Evolutionary conservation across 139 green algal genomes (phyloP), one percentile per base, ranked within the genome.

Genomic region (Ettlia oleoabundans): DNA sequence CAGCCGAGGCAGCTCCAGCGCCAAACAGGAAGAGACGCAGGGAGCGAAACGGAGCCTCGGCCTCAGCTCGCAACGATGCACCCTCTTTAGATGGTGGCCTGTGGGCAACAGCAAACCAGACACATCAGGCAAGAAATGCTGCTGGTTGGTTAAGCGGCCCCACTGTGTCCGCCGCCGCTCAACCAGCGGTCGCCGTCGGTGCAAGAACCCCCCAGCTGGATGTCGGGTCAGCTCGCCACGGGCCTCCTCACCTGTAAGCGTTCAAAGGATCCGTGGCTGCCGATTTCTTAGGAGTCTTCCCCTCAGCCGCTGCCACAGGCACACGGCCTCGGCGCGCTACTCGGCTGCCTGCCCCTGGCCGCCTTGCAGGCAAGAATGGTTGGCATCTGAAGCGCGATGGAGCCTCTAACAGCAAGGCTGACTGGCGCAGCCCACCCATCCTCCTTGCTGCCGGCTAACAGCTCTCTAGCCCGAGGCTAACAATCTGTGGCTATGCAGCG

Each of bases 1-100:
- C 55, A 0, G 94, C 92, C 33, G 73, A 89, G 0, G 89, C 86
- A 2, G 84, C 71, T 24, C 76, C 84, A 67, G 95, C 94, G 52
- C 91, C 91, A 80, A 90, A 94, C 2, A 97, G 33, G 26, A 94
- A 90, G n/a, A 97, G 67, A 4, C 93, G 85, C 19, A 97, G 58
- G 66, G 53, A 83, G 38, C 90, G 85, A 74, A 89, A 93, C 21
- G 92, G 92, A 0, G 89, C 88, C 78, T 95, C 92, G n/a, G 88
- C 92, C 66, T 95, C 92, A 53, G 82, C 87, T 2, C 92, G 85
- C 41, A 95, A 55, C 40, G 53, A 70, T 8, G 92, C 72, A 8
- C 88, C 65, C 38, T 88, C 86, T 28, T 78, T 37, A 37, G 81
- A 80, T 1, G 88, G 71, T n/a, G 78, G 66, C 28, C 88, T 89